These are phyloP conservation scores for Acanthamoeba lenticulata DNA, from an alignment of 208 protist genomes.

Conservation along the genomic window DNA sequence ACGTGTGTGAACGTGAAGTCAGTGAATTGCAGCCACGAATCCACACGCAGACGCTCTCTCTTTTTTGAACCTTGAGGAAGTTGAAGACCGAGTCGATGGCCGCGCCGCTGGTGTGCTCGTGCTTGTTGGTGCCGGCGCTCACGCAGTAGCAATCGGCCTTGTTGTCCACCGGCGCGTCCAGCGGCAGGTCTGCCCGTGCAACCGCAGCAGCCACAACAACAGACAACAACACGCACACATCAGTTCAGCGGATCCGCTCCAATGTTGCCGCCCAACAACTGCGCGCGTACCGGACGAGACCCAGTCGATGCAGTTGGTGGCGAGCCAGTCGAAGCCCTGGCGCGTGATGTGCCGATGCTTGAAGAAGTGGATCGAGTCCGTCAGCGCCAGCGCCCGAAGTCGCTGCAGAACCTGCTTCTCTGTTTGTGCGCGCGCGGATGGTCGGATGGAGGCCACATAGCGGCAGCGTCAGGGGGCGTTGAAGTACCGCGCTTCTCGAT, in stretches of 20 bases:
- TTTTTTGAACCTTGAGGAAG: neutral
- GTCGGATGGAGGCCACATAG: neutral
- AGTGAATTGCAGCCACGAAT: neutral
- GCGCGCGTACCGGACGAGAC: neutral
- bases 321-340: neutral
- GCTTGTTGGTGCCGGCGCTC: slow-evolving; percentile 18
- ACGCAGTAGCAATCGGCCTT: slow-evolving; percentile 2
- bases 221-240: neutral
- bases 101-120: neutral
- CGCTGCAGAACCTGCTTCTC: neutral
- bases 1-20: neutral
- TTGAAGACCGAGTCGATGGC: neutral
- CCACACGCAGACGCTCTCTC: too few species aligned
- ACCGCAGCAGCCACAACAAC: neutral
- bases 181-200: neutral
- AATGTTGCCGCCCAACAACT: too few species aligned
- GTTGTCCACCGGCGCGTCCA: neutral
- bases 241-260: too few species aligned
- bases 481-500: neutral
- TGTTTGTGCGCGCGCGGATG: neutral
- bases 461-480: neutral
- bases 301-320: slow-evolving; percentile 19
- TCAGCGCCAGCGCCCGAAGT: neutral
- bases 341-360: neutral
- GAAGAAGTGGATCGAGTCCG: slow-evolving; percentile 15